Evolutionary conservation across 495 filamentous ascomycete species (phyloP), one percentile per base, ranked within the genome.

Genomic region (Hyphodiscus hymeniophilus): DNA sequence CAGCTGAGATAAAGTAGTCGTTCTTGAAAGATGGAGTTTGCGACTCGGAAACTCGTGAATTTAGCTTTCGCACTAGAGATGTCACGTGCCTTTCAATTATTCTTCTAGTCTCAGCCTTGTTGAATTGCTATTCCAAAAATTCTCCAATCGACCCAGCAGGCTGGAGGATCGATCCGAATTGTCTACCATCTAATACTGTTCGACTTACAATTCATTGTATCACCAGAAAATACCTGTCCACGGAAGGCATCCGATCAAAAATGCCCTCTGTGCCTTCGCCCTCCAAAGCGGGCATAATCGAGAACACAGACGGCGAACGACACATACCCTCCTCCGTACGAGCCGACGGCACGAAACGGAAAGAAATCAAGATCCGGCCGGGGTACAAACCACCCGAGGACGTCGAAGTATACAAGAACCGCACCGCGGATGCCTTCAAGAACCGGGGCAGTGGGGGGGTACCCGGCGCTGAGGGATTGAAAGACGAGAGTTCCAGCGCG

Each of bases 301-400:
- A 78, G 42, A 77, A 83, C 58, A 68, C 74, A 39, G 82, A 79
- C 54, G 94, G 94, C 59, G 81, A 91, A 63, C 81, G 85, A 30
- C 80, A 84, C 49, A 96, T 99, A 47, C 94, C 94, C 26, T 78
- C 89, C 18, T 95, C 91, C 1, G 63, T 76, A 21, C 84, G 94
- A 38, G 66, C 94, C 6, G 94, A 99, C 56, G 94, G 94, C 43
- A 86, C 85, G 16, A 85, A 81, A 13, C 75, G 94, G 24, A 89
- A 85, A 57, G 94, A 95, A 59, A 97, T 95, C 45, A 85, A 85
- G 53, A 85, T 99, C 34, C 80, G 87, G 2, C 90, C 91, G 11
- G 94, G 94, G 38, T 99, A 97, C 66, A 79, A 79, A 28, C 94
- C 94, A 0, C 91, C 92, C 2, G 94, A 99, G 64, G 94, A 99